A percentile compares a stretch with the other conserved stretches of the same genome.
Evolutionary conservation across 768 basidiomycete species (phyloP).

Genomic region (Termitomyces sp.): DNA sequence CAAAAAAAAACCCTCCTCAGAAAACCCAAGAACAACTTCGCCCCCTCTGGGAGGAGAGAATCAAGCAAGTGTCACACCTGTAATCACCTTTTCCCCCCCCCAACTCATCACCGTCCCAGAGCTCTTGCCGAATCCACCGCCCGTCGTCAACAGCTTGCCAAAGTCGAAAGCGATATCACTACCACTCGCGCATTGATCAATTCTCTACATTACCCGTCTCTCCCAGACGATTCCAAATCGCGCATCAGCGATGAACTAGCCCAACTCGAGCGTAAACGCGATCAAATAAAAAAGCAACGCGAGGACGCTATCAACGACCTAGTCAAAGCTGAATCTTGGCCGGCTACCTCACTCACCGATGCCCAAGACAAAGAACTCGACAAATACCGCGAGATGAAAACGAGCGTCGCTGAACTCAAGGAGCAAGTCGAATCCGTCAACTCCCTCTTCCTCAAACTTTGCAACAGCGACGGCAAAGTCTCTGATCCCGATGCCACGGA

Average conservation of each 20-base stretch:
- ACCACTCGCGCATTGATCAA: constrained; percentile 11
- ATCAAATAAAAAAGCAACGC: constrained; percentile 15
- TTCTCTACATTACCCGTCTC: constrained; percentile 6
- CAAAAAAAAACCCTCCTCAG: constrained; percentile 5
- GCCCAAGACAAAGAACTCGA: constrained; percentile 13
- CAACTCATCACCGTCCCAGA: constrained; percentile 5
- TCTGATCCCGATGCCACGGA: constrained; percentile 3
- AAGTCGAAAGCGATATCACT: constrained; percentile 15
- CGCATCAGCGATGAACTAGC: constrained; percentile 11
- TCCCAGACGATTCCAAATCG: constrained; percentile 13
- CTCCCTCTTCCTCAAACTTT: constrained; percentile 11
- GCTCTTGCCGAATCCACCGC: constrained; percentile 5
- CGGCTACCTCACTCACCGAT: constrained; percentile 17
- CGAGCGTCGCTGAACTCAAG: constrained; percentile 16
- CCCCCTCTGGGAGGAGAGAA: constrained; percentile 18
- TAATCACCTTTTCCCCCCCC: not conserved
- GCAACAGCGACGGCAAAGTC: not conserved
- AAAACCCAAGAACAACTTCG: constrained; percentile 13
- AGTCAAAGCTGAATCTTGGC: constrained; percentile 23
- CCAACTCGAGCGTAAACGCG: constrained; percentile 15
- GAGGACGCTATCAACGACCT: constrained; percentile 13
- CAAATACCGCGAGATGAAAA: constrained; percentile 16
- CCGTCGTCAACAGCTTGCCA: constrained; percentile 8
- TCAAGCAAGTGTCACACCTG: constrained; percentile 13
- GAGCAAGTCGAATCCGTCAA: constrained; percentile 18